phyloP scores from a whole-genome alignment of 179 eudicot genomes.

The Heliamphora pulchella region DNA sequence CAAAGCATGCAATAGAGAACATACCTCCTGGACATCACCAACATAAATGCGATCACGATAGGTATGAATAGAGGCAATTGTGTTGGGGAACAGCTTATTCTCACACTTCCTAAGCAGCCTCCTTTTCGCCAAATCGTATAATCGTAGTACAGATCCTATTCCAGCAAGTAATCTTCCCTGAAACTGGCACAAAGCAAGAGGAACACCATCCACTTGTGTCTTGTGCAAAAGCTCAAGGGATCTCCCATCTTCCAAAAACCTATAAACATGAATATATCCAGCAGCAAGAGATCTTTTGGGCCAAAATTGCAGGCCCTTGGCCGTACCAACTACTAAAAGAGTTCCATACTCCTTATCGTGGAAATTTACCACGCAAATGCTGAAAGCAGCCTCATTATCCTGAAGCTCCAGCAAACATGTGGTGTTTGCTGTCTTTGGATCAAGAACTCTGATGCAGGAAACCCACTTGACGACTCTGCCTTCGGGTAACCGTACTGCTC shows the following conservation, averaged over 20 bases:
- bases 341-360: slow-evolving; percentile 96
- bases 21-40: slow-evolving; percentile 97
- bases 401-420: slow-evolving; percentile 94
- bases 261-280: slow-evolving; percentile 84
- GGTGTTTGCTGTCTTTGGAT: slow-evolving; percentile 68
- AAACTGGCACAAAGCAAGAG: slow-evolving; percentile 85
- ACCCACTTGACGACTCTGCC: slow-evolving; percentile 87
- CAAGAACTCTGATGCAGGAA: slow-evolving; percentile 94
- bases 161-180: slow-evolving; percentile 95
- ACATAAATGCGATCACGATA: slow-evolving; percentile 32
- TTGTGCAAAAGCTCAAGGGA: slow-evolving; percentile 93
- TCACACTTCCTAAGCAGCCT: slow-evolving; percentile 94
- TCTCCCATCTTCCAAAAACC: slow-evolving; percentile 82
- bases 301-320: slow-evolving; percentile 86
- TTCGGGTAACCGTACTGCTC: slow-evolving; percentile 97
- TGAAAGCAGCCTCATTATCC: slow-evolving; percentile 95
- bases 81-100: slow-evolving; percentile 90
- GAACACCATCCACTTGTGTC: slow-evolving; percentile 93
- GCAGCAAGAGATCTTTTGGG: slow-evolving; percentile 66
- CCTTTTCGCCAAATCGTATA: slow-evolving; percentile 87
- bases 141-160: slow-evolving; percentile 74
- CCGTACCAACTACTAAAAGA: slow-evolving; percentile 92
- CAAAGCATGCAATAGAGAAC: slow-evolving; percentile 15
- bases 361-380: slow-evolving; percentile 87
- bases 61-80: neutral